Evolutionary conservation across 83 land plant species (phyloP).

Genomic region (Picea mariana): DNA sequence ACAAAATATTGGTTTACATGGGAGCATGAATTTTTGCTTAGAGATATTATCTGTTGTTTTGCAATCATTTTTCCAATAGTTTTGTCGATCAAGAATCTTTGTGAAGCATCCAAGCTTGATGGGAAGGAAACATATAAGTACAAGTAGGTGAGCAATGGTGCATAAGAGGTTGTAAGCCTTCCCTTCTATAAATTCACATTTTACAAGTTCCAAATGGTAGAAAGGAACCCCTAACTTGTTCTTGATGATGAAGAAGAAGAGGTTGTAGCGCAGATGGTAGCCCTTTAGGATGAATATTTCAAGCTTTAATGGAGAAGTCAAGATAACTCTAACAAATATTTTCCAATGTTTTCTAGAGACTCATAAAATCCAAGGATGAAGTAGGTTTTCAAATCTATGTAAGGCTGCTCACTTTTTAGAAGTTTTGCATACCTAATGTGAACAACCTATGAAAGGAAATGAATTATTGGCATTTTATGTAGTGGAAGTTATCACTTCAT

Average conservation of each 20-base stretch:
- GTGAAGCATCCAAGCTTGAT: slow-evolving; percentile 87
- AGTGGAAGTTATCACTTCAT: too few species aligned
- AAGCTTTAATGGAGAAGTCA: slow-evolving; percentile 30
- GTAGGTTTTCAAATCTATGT: too few species aligned
- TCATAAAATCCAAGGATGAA: too few species aligned
- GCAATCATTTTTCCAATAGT: slow-evolving; percentile 92
- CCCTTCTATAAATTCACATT: slow-evolving; percentile 75
- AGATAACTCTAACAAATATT: too few species aligned
- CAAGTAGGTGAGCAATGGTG: slow-evolving; percentile 75
- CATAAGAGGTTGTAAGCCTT: slow-evolving; percentile 71
- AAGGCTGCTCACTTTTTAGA: too few species aligned
- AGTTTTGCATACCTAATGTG: too few species aligned
- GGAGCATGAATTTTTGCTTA: slow-evolving; percentile 77
- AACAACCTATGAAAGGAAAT: neutral
- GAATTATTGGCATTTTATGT: too few species aligned
- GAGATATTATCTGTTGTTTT: slow-evolving; percentile 89
- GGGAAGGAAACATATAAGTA: slow-evolving; percentile 91
- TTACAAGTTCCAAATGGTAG: slow-evolving; percentile 82
- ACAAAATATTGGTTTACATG: slow-evolving; percentile 83
- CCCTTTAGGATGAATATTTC: slow-evolving; percentile 63
- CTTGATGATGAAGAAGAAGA: slow-evolving; percentile 95
- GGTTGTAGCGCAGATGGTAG: slow-evolving; percentile 47
- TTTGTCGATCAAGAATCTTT: slow-evolving; percentile 85
- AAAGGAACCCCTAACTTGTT: slow-evolving; percentile 83
- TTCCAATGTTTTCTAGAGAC: too few species aligned